A percentile compares a stretch with the other conserved stretches of the same genome.
phyloP scores from a whole-genome alignment of 1,284 basidiomycete species.

The Ganoderma sinense region DNA sequence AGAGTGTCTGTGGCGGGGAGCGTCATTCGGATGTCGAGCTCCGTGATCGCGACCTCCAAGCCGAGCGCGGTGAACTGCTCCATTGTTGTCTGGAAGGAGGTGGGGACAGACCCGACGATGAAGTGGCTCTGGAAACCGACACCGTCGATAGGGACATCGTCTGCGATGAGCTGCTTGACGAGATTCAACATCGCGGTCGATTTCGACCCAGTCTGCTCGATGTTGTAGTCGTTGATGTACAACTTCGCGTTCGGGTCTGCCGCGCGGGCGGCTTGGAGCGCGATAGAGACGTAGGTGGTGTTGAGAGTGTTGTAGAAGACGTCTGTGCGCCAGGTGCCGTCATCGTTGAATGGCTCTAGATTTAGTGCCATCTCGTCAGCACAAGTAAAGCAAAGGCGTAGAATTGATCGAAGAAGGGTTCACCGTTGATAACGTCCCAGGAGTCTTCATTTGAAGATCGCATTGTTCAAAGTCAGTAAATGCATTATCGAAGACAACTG shows the following conservation, averaged over 20 bases:
- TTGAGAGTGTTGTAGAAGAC: slow-evolving; percentile 58
- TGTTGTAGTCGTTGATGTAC: slow-evolving; percentile 65
- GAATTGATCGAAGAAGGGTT: background rate
- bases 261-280: slow-evolving; percentile 51
- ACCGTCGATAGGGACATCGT: slow-evolving; percentile 55
- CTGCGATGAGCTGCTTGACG: slow-evolving; percentile 49
- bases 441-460: slow-evolving; percentile 19
- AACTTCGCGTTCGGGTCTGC: slow-evolving; percentile 53
- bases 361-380: slow-evolving; percentile 10
- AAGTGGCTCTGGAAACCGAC: slow-evolving; percentile 60
- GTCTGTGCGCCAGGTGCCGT: slow-evolving; percentile 58
- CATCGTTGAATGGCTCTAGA: slow-evolving; percentile 63
- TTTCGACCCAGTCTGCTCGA: slow-evolving; percentile 47
- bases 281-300: slow-evolving; percentile 50
- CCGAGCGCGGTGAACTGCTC: slow-evolving; percentile 56
- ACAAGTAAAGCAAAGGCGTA: background rate
- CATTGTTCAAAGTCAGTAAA: slow-evolving; percentile 9
- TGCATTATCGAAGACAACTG: background rate
- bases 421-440: slow-evolving; percentile 50
- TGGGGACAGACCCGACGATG: slow-evolving; percentile 55
- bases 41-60: slow-evolving; percentile 62
- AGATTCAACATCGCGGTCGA: slow-evolving; percentile 54
- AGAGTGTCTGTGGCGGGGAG: slow-evolving; percentile 52
- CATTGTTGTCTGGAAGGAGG: slow-evolving; percentile 48
- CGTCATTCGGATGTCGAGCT: slow-evolving; percentile 61